Base-by-base conservation (phyloP, 148 eudicot genomes). In the Chenopodium suecicum region DNA sequence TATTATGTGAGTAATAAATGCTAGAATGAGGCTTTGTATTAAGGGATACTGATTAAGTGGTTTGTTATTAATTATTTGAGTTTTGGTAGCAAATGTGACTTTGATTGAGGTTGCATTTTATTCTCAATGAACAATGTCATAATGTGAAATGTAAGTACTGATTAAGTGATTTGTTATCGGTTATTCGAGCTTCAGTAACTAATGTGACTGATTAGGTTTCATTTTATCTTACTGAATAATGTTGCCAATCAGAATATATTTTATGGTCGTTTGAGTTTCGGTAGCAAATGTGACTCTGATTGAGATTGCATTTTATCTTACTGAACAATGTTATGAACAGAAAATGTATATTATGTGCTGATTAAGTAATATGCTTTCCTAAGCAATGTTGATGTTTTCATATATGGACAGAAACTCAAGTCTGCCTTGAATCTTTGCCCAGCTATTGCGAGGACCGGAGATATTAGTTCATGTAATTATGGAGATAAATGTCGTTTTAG, bases 401-500 rank as follows among this genome's bases (percentile, higher is more conserved):
- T 56, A 44, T 78, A 41, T 84, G 62, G 4, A 70, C 88, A 96
- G 99, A 97, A 94, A 83, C 87, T 91, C 77, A 88, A 88, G 79
- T 89, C 98, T 56, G 85, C 84, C 17, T 66, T 77, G 70, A 85
- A 89, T 86, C 83, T 97, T 46, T 97, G 99, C 84, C 91, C 98
- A 0, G 88, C 75, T 85, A 87, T 97, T 47, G 99, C 98, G 37
- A 94, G 88, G 83, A 81, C 85, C 3, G 99, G 90, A 78, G 89
- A 89, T 78, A 84, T 74, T 76, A 84, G 82, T 83, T 83, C 90
- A 9, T 97, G 99, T 82, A 85, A 72, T 10, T 94, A 91, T 82
- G 87, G 85, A 13, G 92, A 89, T 7, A 91, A 88, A 20, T 97
- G 99, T 80, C 98, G 99, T 68, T 92, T 88, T 72, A 91, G 93